A percentile compares a stretch with the other conserved stretches of the same genome.
These are phyloP conservation scores for Xerocomus nothofagi DNA, from an alignment of 1,284 basidiomycete species.

Conservation along the genomic window DNA sequence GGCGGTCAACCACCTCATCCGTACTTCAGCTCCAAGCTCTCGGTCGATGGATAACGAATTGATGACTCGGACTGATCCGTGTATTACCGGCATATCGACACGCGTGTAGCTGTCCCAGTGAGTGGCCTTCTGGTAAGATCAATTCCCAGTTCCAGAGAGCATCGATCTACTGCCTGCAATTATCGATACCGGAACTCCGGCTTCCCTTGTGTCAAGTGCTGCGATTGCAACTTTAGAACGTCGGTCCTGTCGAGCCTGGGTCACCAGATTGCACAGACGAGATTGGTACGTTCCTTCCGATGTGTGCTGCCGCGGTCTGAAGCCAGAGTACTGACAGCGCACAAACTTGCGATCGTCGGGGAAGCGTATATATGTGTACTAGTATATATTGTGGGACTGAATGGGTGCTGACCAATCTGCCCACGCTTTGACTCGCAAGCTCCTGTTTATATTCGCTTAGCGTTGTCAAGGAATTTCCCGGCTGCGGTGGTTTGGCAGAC, in stretches of 20 bases:
- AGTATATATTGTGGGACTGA: no score
- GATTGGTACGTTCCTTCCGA: no score
- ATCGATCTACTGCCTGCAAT: constrained; percentile 4
- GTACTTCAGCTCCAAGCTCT: constrained; percentile 57
- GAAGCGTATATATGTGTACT: no score
- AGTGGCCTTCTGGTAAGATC: constrained; percentile 28
- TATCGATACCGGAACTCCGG: constrained; percentile 30
- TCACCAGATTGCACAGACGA: constrained; percentile 12
- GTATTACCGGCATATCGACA: constrained; percentile 40
- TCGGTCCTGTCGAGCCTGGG: constrained; percentile 6
- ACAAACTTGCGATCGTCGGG: no score
- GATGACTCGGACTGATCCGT: no score
- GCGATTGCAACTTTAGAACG: constrained; percentile 21
- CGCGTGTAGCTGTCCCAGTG: constrained; percentile 31
- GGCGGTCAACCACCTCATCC: constrained; percentile 37
- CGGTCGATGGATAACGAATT: constrained; percentile 43
- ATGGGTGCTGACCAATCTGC: no score
- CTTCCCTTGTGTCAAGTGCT: constrained; percentile 12
- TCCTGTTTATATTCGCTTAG: neutral
- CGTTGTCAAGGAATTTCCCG: neutral
- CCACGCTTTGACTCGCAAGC: neutral
- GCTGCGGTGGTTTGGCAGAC: constrained; percentile 1
- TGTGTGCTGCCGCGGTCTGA: no score
- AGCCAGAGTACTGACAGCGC: no score
- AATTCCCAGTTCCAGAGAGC: neutral